These are phyloP conservation scores for Furcasterigmium furcatum DNA, from an alignment of 2,329 filamentous ascomycete genomes.

Conservation along the genomic window DNA sequence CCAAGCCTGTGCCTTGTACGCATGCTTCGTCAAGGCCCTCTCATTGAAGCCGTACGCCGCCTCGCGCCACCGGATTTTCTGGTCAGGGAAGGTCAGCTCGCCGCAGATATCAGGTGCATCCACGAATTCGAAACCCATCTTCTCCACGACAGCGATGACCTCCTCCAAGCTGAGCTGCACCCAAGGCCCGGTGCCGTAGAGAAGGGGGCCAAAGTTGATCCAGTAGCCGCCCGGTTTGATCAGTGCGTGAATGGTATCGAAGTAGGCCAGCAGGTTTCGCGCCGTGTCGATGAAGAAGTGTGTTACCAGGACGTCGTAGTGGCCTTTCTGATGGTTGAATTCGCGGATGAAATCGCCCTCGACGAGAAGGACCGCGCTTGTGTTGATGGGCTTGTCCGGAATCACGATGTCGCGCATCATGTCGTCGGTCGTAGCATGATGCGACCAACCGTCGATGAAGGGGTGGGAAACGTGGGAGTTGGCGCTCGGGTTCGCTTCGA, in stretches of 20 bases:
- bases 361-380: conserved; percentile 37
- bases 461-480: conserved; percentile 37
- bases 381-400: conserved; percentile 34
- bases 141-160: conserved; percentile 42
- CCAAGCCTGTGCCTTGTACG: conserved; percentile 54
- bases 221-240: conserved; percentile 46
- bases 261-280: conserved; percentile 49
- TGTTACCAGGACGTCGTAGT: conserved; percentile 49
- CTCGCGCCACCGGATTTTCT: conserved; percentile 39
- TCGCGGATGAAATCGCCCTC: conserved; percentile 54
- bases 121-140: conserved; percentile 48
- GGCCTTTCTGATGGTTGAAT: conserved; percentile 20
- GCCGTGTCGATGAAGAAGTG: conserved; percentile 62
- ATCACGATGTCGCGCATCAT: conserved; percentile 42
- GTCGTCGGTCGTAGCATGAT: conserved; percentile 44
- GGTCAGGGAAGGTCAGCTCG: conserved; percentile 33
- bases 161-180: conserved; percentile 54
- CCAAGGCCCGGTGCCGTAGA: conserved; percentile 52
- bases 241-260: conserved; percentile 48
- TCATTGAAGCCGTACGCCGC: conserved; percentile 51
- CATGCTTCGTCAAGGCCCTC: conserved; percentile 46
- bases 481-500: conserved; percentile 27
- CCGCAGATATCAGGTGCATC: conserved; percentile 38
- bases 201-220: conserved; percentile 53
- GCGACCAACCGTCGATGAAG: conserved; percentile 54